Base-by-base conservation (phyloP, 345 rosid species). In the Draba incana region DNA sequence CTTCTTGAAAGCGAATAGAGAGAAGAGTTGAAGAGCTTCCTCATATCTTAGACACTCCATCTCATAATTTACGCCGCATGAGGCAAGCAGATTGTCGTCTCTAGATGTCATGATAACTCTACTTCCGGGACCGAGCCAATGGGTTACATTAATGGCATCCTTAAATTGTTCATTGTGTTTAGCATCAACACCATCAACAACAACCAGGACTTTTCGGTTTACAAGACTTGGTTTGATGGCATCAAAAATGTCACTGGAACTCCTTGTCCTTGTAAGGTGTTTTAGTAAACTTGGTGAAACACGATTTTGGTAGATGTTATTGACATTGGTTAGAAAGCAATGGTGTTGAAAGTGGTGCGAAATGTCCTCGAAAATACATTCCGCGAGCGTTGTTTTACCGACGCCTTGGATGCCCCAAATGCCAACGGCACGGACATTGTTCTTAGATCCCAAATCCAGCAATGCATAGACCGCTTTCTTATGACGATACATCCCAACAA, bases 101-200 rank as follows among this genome's bases (percentile, higher is more conserved):
- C 23, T 20, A 0, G 33, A 30, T 2, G 33, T 30, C 33, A 30
- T 30, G 33, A 30, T 30, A 30, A 30, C 33, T 30, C 70, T 52
- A 52, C 60, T 41, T 39, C 56, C 56, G 4, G 50, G 11, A 54
- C 75, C 69, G 0, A 49, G 43, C 62, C 63, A 71, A 3, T 5
- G 30, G 10, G 20, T 2, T 46, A 11, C 27, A 11, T 62, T 45
- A 1, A 46, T 1, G 39, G 15, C 35, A 35, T 1, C 47, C 39
- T 51, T 7, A 2, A 51, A 14, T 10, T 49, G n/a, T 4, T 52
- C 12, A 12, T 15, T 46, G 0, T 3, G 0, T 30, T n/a, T 12
- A 12, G 8, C 1, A 14, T 65, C 27, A 8, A 51, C 60, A 6
- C 58, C 46, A 51, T 51, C 69, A 51, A 51, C 1, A 3, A 64